These are phyloP conservation scores for Silene vulgaris DNA, from an alignment of 179 eudicot species.

Conservation along the genomic window DNA sequence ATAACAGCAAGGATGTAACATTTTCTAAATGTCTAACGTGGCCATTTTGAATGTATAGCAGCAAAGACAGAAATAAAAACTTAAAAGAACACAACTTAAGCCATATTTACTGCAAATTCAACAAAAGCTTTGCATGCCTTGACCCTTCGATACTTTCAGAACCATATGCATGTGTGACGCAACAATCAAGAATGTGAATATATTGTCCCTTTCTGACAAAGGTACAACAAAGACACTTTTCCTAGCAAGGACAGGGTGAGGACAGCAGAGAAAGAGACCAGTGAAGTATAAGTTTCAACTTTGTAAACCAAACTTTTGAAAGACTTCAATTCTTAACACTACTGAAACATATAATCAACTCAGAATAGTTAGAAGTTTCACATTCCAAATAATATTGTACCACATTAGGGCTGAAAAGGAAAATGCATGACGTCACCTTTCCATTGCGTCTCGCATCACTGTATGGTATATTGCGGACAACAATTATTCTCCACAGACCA, in stretches of 20 bases:
- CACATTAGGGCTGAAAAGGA: not conserved
- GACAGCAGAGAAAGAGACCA: too few relatives aligned
- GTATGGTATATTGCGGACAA: constrained; percentile 73
- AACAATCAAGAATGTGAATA: too few relatives aligned
- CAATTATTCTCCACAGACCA: constrained; percentile 81
- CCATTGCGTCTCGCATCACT: constrained; percentile 82
- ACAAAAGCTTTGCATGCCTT: not conserved
- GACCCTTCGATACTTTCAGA: not conserved
- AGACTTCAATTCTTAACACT: not conserved
- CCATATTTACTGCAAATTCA: not conserved
- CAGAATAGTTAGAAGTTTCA: not conserved
- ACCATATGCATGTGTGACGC: too few relatives aligned
- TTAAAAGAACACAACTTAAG: not conserved
- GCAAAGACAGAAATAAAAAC: not conserved
- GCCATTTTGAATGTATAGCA: not conserved
- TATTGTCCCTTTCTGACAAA: too few relatives aligned
- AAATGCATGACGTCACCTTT: constrained; percentile 41
- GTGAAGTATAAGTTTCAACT: not conserved
- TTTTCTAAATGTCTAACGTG: not conserved
- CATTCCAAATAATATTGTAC: not conserved
- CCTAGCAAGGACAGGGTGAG: too few relatives aligned
- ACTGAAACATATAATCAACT: not conserved
- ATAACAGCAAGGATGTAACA: not conserved
- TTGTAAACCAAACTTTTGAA: not conserved
- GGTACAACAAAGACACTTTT: too few relatives aligned